Base-by-base conservation (phyloP, 139 green algal species). In the Mesostigma viride region DNA sequence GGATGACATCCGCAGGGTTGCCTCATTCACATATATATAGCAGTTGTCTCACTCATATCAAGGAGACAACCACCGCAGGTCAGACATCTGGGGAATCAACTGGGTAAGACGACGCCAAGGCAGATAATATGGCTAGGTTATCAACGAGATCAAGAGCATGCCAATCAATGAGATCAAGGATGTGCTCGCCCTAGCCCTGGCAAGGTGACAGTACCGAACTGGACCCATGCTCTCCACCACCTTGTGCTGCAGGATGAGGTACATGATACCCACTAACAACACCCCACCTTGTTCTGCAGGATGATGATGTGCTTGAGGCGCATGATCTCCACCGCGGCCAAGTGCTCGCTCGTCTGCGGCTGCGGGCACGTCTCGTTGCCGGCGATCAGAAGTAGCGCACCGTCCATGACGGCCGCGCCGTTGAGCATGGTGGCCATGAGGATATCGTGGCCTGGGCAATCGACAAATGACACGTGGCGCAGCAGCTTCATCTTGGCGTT, bases 341-440 rank as follows among this genome's bases (percentile, higher is more conserved):
- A 73, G 64, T 98, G 92, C 84, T 98, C 92, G 34, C 79, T 90
- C 11, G 91, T 96, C 82, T 97, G 91, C 28, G 94, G 94, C 82
- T 99, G 94, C 33, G 94, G 94, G 82, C 94, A 99, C 1, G 84
- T 85, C 82, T 99, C 94, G 73, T 99, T 98, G 58, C 90, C 93
- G 6, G 94, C 94, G 33, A 99, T 95, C 2, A 99, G 85, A 56
- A 99, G 87, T 70, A 99, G 79, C 8, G 94, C 94, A 53, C 94
- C 94, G 64, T 99, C 94, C 94, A 99, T 99, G 56, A 99, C 95
- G 2, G 94, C 94, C 5, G 94, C 94, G 27, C 94, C 94, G 83
- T 99, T 99, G 24, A 99, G 87, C 94, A 99, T 99, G 70, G 94
- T 99, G 8, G 94, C 94, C 94, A 99, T 99, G 48, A 99, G 90